Evolutionary conservation across 345 rosid genomes (phyloP).

Genomic region (Gossypium thurberi): DNA sequence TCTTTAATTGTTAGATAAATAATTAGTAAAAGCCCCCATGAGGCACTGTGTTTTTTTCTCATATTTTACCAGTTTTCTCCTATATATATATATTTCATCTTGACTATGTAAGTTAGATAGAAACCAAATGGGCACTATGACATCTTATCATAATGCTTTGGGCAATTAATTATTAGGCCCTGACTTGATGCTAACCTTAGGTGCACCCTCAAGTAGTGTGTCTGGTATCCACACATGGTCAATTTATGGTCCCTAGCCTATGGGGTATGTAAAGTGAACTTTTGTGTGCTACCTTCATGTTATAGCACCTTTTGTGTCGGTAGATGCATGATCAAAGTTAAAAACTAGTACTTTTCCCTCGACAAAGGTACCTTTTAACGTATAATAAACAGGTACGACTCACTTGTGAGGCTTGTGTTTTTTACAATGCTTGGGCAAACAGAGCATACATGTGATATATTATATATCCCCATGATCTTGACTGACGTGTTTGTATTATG

Average conservation of each 20-base stretch:
- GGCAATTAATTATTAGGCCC: constrained; percentile 32
- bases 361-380: neutral
- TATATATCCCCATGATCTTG: too few species aligned
- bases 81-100: too few species aligned
- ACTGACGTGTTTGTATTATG: too few species aligned
- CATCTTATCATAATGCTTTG: constrained; percentile 39
- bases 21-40: neutral
- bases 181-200: constrained; percentile 1
- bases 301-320: constrained; percentile 5
- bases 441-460: too few species aligned
- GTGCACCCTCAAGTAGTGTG: neutral
- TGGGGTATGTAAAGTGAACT: neutral
- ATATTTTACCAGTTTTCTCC: too few species aligned
- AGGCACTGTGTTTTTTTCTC: neutral
- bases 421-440: too few species aligned
- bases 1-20: neutral
- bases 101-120: too few species aligned
- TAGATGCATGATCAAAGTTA: neutral
- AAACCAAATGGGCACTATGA: neutral
- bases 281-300: neutral
- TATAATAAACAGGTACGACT: neutral
- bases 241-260: neutral
- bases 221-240: constrained; percentile 1
- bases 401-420: too few species aligned
- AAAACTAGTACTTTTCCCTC: neutral